These are phyloP conservation scores for Thinopyrum elongatum DNA, from an alignment of 176 grass and related monocot genomes.

Conservation along the genomic window DNA sequence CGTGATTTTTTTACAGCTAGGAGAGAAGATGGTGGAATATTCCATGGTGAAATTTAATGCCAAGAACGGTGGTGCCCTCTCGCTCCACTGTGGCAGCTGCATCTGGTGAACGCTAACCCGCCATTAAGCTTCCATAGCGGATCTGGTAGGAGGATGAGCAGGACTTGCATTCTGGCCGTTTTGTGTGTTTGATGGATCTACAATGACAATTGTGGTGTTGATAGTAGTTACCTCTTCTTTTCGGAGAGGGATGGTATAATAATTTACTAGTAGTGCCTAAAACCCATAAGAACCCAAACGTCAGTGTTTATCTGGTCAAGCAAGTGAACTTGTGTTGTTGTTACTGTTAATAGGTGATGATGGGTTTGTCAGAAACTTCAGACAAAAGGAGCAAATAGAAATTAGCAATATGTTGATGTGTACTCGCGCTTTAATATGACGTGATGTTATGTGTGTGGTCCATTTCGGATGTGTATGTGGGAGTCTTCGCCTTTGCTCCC, in stretches of 20 bases:
- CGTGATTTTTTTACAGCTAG: slow-evolving; percentile 36
- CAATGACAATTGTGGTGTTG: neutral
- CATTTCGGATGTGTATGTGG: no score
- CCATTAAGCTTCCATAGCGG: neutral
- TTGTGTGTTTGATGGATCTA: neutral
- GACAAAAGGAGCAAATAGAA: no score
- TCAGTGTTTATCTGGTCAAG: neutral
- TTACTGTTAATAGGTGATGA: neutral
- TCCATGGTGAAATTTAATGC: slow-evolving; percentile 8
- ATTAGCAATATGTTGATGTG: no score
- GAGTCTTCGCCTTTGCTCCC: no score
- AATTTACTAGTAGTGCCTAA: neutral
- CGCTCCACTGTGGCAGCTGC: slow-evolving; percentile 36
- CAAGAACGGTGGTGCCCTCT: neutral
- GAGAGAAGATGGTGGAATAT: slow-evolving; percentile 33
- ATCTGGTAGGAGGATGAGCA: neutral
- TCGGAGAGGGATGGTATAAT: neutral
- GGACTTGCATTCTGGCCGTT: neutral
- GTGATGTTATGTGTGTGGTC: no score
- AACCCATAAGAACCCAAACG: no score
- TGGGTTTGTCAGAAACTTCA: neutral
- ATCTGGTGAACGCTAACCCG: slow-evolving; percentile 34
- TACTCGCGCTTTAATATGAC: no score
- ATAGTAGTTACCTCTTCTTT: neutral
- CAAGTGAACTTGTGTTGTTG: neutral